Evolutionary conservation across 106 monocot genomes (phyloP), one percentile per base, ranked within the genome.

Genomic region (Acanthochlamys bracteata): DNA sequence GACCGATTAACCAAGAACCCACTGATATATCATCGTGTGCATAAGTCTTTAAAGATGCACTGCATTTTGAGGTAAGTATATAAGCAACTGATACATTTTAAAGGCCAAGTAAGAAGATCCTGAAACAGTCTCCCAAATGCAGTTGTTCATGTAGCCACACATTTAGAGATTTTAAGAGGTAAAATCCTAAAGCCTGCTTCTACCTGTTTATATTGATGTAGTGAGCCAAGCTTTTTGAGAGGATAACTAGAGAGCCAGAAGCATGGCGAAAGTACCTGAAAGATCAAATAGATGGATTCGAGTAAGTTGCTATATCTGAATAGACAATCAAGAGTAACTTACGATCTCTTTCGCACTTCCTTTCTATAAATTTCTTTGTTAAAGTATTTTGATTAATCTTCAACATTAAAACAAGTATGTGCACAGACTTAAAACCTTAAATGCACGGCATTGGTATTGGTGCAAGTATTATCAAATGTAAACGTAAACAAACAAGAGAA

Each of bases 1-100:
- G 69, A 21, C 98, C 98, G 81, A 98, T 88, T 81, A 98, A 92
- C 98, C 98, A 92, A 39, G 98, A 98, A 65, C 92, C 98, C 19
- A 92, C 83, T 16, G 98, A 88, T 61, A 62, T 76, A 54, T 98
- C 92, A 47, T 98, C 88, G 69, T 88, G 83, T 12, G 98, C 85
- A 71, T 85, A 98, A 21, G 88, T 85, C 60, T 83, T 73, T 13
- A 98, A 66, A 24, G 98, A 92, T 66, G 83, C 92, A 77, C 98
- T 98, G 76, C 43, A 71, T 40, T 45, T 66, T 40, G 9, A 41
- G 25, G 66, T 33, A 64, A 51, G 17, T 42, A 43, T n/a, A 41
- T 40, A 19, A 51, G 51, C 51, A 51, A 1, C 51, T 1, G n/a
- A 51, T 51, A 15, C 8, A 51, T 15, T 51, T 13, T 51, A 33